Base-by-base conservation (phyloP, 495 filamentous ascomycete species). In the Talaromyces proteolyticus region DNA sequence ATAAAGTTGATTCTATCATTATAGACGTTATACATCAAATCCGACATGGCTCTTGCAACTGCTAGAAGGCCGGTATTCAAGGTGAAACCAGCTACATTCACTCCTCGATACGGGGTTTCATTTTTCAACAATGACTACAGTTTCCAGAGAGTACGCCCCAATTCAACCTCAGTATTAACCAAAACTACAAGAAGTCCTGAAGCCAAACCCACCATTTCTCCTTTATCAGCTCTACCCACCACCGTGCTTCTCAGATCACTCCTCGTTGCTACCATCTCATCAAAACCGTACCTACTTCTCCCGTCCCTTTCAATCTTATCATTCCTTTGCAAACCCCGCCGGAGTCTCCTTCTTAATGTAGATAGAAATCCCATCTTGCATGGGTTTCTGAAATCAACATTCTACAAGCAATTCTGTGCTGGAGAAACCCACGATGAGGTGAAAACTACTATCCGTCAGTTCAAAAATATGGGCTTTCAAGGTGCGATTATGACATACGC, bases 201-300 rank as follows among this genome's bases (percentile, higher is more conserved):
- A 2, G 2, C 29, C 0, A 45, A 10, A 26, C 17, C 52, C 18
- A 10, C 46, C 29, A 37, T 55, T 6, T 56, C 80, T 8, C 79
- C 86, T 6, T 68, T 93, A 11, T 80, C 86, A 1, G 69, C 80
- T 42, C 73, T 96, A 41, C 87, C 91, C 0, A 69, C 85, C 5
- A 72, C 72, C 17, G 80, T 74, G 18, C 70, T 96, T 19, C 71
- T 95, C 22, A 81, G 91, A 37, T 89, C 88, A 2, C 74, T 91
- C 41, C 74, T 86, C 40, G 84, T 89, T 29, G 84, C 84, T 11
- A 78, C 79, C 6, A 74, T 95, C 42, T 93, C 89, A 0, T 87
- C 86, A 1, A 89, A 85, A 7, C 80, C 81, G 0, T 52, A 79
- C 22, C 74, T 94, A 2, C 78, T 94, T 16, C 61, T 63, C 5